Base-by-base conservation (phyloP, 129 eudicot species). In the Flaveria linearis region DNA sequence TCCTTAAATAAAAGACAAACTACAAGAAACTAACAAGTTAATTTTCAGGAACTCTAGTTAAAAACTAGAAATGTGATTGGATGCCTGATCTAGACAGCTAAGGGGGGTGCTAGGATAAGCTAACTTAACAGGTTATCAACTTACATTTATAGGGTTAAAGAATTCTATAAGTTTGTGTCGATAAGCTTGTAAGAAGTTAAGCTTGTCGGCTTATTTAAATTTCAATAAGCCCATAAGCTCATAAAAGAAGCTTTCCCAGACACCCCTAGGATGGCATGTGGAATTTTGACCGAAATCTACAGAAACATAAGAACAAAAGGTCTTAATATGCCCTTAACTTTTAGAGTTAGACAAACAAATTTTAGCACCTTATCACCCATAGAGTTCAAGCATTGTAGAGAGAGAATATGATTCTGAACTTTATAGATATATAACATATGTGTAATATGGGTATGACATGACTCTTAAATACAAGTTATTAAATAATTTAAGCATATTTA, bases 351-450 rank as follows among this genome's bases (percentile, higher is more conserved):
- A 46, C 50, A 11, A 36, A 10, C 49, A 76, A 47, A 76, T 11
- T 28, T 52, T 65, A 76, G 72, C 62, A 65, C 72, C 71, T 28
- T 65, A 65, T 63, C 58, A 74, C 46, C 60, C 58, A 43, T 74
- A 16, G 47, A 26, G 30, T 62, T 45, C 50, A 16, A 52, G 60
- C 68, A 72, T 56, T 72, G 14, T 28, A 30, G 36, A 58, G 16
- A 36, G 68, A 57, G 9, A 18, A 39, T 25, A 41, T 57, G 69
- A 60, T 45, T 23, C 70, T 74, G 11, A 58, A 15, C 12, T 60
- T 73, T 18, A 15, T 2, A 16, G 42, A 76, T 10, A 64, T 26
- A 49, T 60, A 60, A 60, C 23, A 3, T 18, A 57, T 22, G 66
- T 25, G 66, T 33, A 30, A 30, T 15, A 15, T 63, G 69, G 15